A percentile compares a stretch with the other conserved stretches of the same genome.
phyloP scores from a whole-genome alignment of 2,329 filamentous ascomycete genomes.

The Trichoderma atrobrunneum region DNA sequence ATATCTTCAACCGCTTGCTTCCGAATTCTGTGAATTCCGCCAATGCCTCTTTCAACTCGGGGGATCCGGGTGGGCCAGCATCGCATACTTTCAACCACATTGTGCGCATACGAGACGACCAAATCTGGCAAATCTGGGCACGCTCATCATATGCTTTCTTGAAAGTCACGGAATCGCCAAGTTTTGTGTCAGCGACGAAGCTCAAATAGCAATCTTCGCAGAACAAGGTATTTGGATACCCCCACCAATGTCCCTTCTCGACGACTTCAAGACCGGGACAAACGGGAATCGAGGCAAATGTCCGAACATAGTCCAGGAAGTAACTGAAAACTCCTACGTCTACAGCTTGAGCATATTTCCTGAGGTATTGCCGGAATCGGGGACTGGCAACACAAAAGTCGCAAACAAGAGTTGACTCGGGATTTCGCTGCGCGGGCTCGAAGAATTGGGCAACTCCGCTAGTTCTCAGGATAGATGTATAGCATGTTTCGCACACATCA shows the following conservation, averaged over 20 bases:
- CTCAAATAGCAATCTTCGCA: slow-evolving; percentile 36
- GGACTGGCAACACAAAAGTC: slow-evolving; percentile 29
- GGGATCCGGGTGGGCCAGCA: slow-evolving; percentile 27
- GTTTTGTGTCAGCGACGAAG: slow-evolving; percentile 30
- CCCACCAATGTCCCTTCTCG: slow-evolving; percentile 34
- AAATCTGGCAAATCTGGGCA: slow-evolving; percentile 35
- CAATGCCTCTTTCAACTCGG: slow-evolving; percentile 27
- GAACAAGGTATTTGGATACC: slow-evolving; percentile 33
- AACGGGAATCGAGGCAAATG: slow-evolving; percentile 28
- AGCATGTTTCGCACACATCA: slow-evolving; percentile 36
- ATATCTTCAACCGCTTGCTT: slow-evolving; percentile 29
- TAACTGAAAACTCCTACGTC: slow-evolving; percentile 34
- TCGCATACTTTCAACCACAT: slow-evolving; percentile 33
- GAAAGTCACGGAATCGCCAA: slow-evolving; percentile 28
- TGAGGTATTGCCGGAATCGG: slow-evolving; percentile 28
- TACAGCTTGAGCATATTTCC: slow-evolving; percentile 29
- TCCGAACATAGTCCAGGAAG: slow-evolving; percentile 30
- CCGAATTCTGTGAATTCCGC: slow-evolving; percentile 31
- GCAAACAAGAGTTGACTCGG: slow-evolving; percentile 28
- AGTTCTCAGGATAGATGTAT: slow-evolving; percentile 30
- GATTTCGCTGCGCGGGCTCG: slow-evolving; percentile 23
- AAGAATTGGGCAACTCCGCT: slow-evolving; percentile 31
- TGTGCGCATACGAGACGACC: slow-evolving; percentile 39
- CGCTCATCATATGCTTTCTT: slow-evolving; percentile 27
- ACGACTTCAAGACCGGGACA: slow-evolving; percentile 32